Conservation (phyloP, 257 asterid species). For the Nemophila menziesii region DNA sequence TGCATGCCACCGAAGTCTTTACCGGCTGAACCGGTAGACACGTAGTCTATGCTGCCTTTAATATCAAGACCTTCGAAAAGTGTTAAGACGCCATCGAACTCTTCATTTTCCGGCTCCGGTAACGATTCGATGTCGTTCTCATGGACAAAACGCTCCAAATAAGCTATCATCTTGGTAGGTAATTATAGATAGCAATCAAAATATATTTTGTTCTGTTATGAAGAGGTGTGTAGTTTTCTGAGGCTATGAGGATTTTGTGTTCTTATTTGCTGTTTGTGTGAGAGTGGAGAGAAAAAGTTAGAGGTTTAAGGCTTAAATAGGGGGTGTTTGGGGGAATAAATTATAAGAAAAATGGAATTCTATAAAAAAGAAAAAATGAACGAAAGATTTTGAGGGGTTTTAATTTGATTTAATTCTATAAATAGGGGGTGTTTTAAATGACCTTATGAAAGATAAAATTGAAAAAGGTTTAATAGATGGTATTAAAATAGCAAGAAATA, state of each 20-base stretch:
- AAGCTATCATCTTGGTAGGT: slow-evolving; percentile 2
- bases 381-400: slow-evolving; percentile 28
- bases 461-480: too few relatives aligned
- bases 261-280: neutral
- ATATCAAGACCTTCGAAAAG: slow-evolving; percentile 35
- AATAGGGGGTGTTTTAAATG: neutral
- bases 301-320: neutral
- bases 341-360: neutral
- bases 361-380: slow-evolving; percentile 41
- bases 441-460: too few relatives aligned
- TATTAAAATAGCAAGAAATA: too few relatives aligned
- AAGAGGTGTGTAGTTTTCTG: neutral
- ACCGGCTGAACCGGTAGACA: slow-evolving; percentile 21
- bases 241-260: neutral
- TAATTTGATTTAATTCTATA: slow-evolving; percentile 11
- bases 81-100: slow-evolving; percentile 16
- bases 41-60: slow-evolving; percentile 30
- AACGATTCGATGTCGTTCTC: slow-evolving; percentile 4
- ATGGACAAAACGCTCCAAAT: slow-evolving; percentile 1
- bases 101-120: slow-evolving; percentile 26
- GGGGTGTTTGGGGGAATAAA: neutral
- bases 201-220: neutral
- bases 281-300: neutral
- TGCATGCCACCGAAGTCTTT: slow-evolving; percentile 74
- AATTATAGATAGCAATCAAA: neutral